Percentiles rank a stretch among this genome's conserved stretches.
Evolutionary conservation across 164 flowering plant species (phyloP).

Genomic region (Chimonanthus salicifolius): DNA sequence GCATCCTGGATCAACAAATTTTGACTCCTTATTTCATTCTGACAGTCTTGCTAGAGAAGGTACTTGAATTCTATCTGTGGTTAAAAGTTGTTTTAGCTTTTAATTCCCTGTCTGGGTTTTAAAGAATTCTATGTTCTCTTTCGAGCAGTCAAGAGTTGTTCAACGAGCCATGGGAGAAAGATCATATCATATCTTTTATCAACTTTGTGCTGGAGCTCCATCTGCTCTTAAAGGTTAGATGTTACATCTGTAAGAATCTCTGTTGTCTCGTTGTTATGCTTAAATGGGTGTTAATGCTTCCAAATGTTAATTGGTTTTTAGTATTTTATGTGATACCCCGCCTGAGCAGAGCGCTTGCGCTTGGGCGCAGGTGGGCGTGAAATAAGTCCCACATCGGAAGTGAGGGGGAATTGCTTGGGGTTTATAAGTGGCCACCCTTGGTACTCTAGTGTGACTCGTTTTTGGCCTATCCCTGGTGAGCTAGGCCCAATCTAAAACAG

Average conservation of each 20-base stretch:
- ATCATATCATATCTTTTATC: conserved; percentile 91
- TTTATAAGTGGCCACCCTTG: too few species aligned
- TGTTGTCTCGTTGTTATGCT: too few species aligned
- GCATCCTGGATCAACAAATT: neutral
- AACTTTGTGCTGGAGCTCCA: conserved; percentile 95
- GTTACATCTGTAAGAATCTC: neutral
- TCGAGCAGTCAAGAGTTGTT: conserved; percentile 86
- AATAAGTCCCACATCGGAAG: too few species aligned
- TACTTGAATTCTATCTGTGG: conserved; percentile 14
- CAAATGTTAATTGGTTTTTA: too few species aligned
- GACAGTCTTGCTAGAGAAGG: conserved; percentile 90
- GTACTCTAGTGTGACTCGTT: too few species aligned
- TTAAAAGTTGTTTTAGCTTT: neutral
- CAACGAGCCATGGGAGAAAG: conserved; percentile 77
- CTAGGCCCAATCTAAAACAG: too few species aligned
- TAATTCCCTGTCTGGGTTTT: conserved; percentile 20
- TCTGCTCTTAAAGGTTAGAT: conserved; percentile 63
- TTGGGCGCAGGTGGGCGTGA: too few species aligned
- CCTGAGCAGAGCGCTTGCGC: too few species aligned
- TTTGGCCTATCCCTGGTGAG: too few species aligned
- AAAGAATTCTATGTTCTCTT: conserved; percentile 4
- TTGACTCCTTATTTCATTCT: neutral
- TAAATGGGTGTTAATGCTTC: too few species aligned
- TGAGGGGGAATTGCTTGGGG: too few species aligned
- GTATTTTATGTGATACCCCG: too few species aligned